A percentile compares a stretch with the other conserved stretches of the same genome.
Conservation (phyloP, 768 basidiomycete genomes). For the Trametopsis cervina region DNA sequence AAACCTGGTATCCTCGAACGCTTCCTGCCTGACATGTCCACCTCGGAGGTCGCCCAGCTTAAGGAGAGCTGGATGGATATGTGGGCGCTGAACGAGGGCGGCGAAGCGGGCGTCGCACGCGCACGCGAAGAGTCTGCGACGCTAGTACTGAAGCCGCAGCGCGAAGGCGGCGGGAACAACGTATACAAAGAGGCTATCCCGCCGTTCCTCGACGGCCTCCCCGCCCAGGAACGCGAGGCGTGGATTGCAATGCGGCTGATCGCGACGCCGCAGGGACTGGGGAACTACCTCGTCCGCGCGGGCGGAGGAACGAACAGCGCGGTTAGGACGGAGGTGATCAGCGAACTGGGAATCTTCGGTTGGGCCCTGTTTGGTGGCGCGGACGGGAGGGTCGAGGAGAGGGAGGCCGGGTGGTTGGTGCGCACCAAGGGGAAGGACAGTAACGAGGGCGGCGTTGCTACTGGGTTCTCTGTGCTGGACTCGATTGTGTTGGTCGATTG, state of each 20-base stretch:
- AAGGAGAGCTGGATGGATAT: slow-evolving; percentile 82
- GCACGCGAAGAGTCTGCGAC: slow-evolving; percentile 43
- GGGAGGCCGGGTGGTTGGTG: slow-evolving; percentile 75
- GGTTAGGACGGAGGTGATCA: slow-evolving; percentile 65
- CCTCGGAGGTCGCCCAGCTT: slow-evolving; percentile 43
- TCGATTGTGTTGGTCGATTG: slow-evolving; percentile 33
- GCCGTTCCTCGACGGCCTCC: slow-evolving; percentile 59
- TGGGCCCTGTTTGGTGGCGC: slow-evolving; percentile 67
- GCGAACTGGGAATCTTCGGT: slow-evolving; percentile 90
- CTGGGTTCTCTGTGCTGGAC: slow-evolving; percentile 42
- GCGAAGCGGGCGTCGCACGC: slow-evolving; percentile 32
- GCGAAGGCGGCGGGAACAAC: slow-evolving; percentile 98
- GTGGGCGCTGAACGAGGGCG: slow-evolving; percentile 60
- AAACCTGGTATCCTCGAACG: slow-evolving; percentile 65
- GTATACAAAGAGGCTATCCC: slow-evolving; percentile 84
- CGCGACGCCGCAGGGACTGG: slow-evolving; percentile 56
- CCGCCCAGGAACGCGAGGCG: slow-evolving; percentile 56
- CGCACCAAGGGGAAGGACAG: slow-evolving; percentile 87
- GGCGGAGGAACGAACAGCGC: slow-evolving; percentile 38
- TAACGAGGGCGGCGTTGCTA: slow-evolving; percentile 81
- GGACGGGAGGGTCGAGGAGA: slow-evolving; percentile 42
- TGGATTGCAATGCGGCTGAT: slow-evolving; percentile 99
- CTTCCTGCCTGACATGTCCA: slow-evolving; percentile 47
- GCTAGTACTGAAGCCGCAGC: slow-evolving; percentile 91
- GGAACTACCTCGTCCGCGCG: slow-evolving; percentile 74